phyloP scores from a whole-genome alignment of 352 stramenopile genomes.

The Phytophthora podocarpi region DNA sequence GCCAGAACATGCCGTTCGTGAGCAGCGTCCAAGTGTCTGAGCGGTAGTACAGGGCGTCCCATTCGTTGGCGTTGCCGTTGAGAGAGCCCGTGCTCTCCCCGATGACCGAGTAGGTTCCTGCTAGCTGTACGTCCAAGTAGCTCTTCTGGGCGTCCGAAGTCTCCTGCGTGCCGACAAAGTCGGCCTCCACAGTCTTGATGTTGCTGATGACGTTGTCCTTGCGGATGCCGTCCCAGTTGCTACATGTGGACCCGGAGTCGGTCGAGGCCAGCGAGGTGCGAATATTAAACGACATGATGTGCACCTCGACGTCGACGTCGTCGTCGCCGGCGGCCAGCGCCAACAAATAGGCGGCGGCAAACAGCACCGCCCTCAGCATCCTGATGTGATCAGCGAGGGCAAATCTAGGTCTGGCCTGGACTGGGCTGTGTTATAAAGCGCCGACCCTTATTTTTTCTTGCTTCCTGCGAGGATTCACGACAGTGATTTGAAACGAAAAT shows the following conservation, averaged over 20 bases:
- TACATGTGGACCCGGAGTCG: conserved; percentile 48
- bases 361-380: conserved; percentile 31
- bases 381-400: not conserved
- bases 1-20: conserved; percentile 73
- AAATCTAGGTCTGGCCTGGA: conserved; percentile 11
- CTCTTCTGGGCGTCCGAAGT: conserved; percentile 73
- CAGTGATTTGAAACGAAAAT: conserved; percentile 27
- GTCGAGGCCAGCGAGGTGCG: conserved; percentile 64
- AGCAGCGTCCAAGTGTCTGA: conserved; percentile 59
- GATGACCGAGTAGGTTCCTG: conserved; percentile 65
- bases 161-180: conserved; percentile 85
- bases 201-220: conserved; percentile 66
- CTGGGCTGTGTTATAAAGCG: not conserved
- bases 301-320: conserved; percentile 52
- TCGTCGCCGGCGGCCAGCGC: conserved; percentile 22
- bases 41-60: conserved; percentile 72
- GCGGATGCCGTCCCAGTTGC: conserved; percentile 69
- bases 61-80: conserved; percentile 60
- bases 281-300: conserved; percentile 83
- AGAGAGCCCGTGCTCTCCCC: conserved; percentile 63
- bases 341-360: conserved; percentile 24
- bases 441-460: conserved; percentile 2
- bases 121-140: conserved; percentile 62
- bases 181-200: conserved; percentile 53
- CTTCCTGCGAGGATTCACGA: conserved; percentile 6